Base-by-base conservation (phyloP, 345 rosid species). In the Populus simonii region DNA sequence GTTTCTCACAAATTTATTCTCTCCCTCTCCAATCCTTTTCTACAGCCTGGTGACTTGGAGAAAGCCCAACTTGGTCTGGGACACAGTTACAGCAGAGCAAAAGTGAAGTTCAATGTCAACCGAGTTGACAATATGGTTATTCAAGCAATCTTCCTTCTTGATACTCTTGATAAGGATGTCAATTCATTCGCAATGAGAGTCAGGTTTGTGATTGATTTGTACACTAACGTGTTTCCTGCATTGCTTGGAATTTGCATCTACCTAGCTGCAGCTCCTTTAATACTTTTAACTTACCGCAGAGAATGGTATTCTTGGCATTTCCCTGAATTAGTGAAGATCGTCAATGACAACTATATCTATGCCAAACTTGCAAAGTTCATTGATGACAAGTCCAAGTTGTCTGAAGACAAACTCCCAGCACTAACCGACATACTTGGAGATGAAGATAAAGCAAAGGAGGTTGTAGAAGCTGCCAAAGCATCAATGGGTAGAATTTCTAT, bases 261-360 rank as follows among this genome's bases (percentile, higher is more conserved):
- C 4, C 17, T 47, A n/a, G 5, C 16, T 73, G 13, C 15, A 17
- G 20, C 2, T 74, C 36, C 27, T 55, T 47, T 75, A 66, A 29
- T 36, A 57, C 74, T n/a, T n/a, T 33, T 79, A 47, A 49, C 31
- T 81, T 84, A 27, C 27, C 79, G 77, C 89, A 96, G 99, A 75
- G 99, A 96, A 85, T 96, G 97, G 98, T 96, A 96, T 78, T 94
- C 98, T 18, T 93, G 98, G 98, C 99, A 96, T 78, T 96, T 96
- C 83, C 99, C 98, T 12, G 97, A 96, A 75, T 79, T 96, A 66
- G 97, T 87, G 68, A 96, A 96, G 89, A 92, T 96, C 62, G 94
- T 96, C 78, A 94, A 87, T 74, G 99, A 96, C 87, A 96, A 96
- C 84, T 92, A 93, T 83, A 89, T 93, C 3, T 93, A 89, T 82